phyloP scores from a whole-genome alignment of 73 alveolate species.

The Stentor coeruleus region DNA sequence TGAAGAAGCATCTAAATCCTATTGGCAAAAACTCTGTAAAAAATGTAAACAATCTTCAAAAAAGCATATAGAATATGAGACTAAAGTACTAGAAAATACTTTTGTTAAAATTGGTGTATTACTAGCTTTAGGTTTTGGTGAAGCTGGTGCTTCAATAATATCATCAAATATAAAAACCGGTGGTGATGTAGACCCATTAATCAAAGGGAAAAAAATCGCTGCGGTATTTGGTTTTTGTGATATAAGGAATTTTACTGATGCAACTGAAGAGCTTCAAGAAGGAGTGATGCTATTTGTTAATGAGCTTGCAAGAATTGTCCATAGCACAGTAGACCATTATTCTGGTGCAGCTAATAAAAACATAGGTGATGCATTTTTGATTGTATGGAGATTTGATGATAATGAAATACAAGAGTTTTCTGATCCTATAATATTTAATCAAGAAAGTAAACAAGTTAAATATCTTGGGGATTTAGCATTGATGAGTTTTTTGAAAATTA shows the following conservation, averaged over 20 bases:
- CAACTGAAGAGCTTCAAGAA: conserved; percentile 94
- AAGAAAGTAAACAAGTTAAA: conserved; percentile 8
- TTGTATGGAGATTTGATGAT: conserved; percentile 83
- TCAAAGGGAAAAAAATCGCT: conserved; percentile 88
- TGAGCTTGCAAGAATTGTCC: conserved; percentile 78
- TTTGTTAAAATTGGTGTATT: conserved; percentile 95
- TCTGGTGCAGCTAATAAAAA: conserved; percentile 90
- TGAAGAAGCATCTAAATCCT: not conserved
- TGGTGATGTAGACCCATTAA: conserved; percentile 97
- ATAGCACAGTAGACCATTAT: conserved; percentile 61
- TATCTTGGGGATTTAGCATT: conserved; percentile 73
- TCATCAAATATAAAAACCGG: conserved; percentile 80
- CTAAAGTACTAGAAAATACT: conserved; percentile 87
- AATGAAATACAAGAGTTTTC: conserved; percentile 54
- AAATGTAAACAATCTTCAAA: too few species aligned
- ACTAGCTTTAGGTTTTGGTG: conserved; percentile 96
- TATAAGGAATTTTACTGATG: conserved; percentile 97
- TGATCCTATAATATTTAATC: conserved; percentile 42
- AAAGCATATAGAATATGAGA: conserved; percentile 65
- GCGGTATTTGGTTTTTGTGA: conserved; percentile 98
- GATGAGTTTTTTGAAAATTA: conserved; percentile 59
- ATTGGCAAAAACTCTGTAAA: not conserved
- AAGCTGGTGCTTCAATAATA: conserved; percentile 96
- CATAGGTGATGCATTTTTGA: conserved; percentile 88
- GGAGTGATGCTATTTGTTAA: conserved; percentile 83